Conservation (phyloP, 2,329 filamentous ascomycete species). For the Emmonsia crescens region DNA sequence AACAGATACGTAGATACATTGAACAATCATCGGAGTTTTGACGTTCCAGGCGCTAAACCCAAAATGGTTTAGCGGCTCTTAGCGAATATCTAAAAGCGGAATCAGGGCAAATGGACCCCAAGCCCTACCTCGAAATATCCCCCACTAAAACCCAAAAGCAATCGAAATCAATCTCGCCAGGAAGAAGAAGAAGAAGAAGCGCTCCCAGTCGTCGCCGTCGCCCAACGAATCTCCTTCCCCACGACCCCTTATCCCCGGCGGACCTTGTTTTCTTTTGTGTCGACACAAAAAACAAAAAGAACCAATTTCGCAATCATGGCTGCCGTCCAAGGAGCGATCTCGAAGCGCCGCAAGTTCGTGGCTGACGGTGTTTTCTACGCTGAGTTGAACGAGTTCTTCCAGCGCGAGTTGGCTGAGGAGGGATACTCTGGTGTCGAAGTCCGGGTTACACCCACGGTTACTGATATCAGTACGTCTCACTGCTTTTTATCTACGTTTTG, state of each 20-base stretch:
- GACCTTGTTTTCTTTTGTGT: slow-evolving; percentile 14
- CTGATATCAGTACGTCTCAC: slow-evolving; percentile 70
- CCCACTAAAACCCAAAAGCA: slow-evolving; percentile 25
- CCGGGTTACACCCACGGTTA: slow-evolving; percentile 98
- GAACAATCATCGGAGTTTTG: not conserved
- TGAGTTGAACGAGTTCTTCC: slow-evolving; percentile 99
- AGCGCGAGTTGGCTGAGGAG: slow-evolving; percentile 99
- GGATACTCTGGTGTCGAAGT: slow-evolving; percentile 99
- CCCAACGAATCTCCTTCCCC: slow-evolving; percentile 4
- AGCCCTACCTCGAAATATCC: slow-evolving; percentile 32
- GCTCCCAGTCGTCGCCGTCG: not conserved
- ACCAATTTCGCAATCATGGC: slow-evolving; percentile 37
- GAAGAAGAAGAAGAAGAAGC: slow-evolving; percentile 3
- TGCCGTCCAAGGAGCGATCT: slow-evolving; percentile 42
- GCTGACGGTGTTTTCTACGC: slow-evolving; percentile 99
- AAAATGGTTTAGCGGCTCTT: slow-evolving; percentile 17
- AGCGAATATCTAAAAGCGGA: slow-evolving; percentile 15
- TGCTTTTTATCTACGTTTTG: slow-evolving; percentile 10
- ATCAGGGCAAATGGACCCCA: slow-evolving; percentile 25
- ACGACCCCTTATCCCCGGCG: slow-evolving; percentile 4
- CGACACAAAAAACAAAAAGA: slow-evolving; percentile 20
- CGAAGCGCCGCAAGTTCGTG: slow-evolving; percentile 60
- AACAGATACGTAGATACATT: too few species aligned
- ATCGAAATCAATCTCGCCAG: slow-evolving; percentile 11
- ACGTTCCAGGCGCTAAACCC: slow-evolving; percentile 1